Evolutionary conservation across 345 rosid species (phyloP).

Genomic region (Populus nigra): DNA sequence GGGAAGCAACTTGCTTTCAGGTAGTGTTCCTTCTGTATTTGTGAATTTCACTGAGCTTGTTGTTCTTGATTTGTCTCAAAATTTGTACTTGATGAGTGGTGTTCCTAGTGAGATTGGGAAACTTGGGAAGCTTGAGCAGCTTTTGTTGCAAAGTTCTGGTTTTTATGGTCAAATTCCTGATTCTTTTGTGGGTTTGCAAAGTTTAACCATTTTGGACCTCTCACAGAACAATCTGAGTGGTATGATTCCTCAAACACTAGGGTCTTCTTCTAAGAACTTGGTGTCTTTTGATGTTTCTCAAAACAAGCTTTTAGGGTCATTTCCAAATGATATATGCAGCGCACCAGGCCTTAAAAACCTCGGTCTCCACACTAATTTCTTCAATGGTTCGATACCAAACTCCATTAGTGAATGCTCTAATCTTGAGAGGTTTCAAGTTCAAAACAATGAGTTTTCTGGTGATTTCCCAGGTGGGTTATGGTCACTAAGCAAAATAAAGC

Average conservation of each 20-base stretch:
- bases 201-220: slow-evolving; percentile 60
- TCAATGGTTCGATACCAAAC: slow-evolving; percentile 57
- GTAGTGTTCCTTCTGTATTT: slow-evolving; percentile 41
- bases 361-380: slow-evolving; percentile 67
- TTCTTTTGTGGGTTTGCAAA: slow-evolving; percentile 58
- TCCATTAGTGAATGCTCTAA: slow-evolving; percentile 60
- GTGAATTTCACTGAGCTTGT: slow-evolving; percentile 69
- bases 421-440: slow-evolving; percentile 85
- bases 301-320: slow-evolving; percentile 68
- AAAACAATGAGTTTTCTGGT: slow-evolving; percentile 74
- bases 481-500: slow-evolving; percentile 69
- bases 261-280: slow-evolving; percentile 58
- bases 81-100: slow-evolving; percentile 57
- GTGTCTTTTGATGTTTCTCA: slow-evolving; percentile 78
- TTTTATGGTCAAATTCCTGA: slow-evolving; percentile 73
- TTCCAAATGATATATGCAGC: slow-evolving; percentile 66
- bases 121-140: slow-evolving; percentile 67
- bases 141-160: slow-evolving; percentile 70
- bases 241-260: slow-evolving; percentile 45
- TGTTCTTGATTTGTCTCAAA: slow-evolving; percentile 79
- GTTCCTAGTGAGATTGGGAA: slow-evolving; percentile 71
- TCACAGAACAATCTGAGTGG: slow-evolving; percentile 82
- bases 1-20: slow-evolving; percentile 34
- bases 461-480: slow-evolving; percentile 67
- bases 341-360: slow-evolving; percentile 57